phyloP scores from a whole-genome alignment of 306 rosid genomes.

The Sindora glabra region DNA sequence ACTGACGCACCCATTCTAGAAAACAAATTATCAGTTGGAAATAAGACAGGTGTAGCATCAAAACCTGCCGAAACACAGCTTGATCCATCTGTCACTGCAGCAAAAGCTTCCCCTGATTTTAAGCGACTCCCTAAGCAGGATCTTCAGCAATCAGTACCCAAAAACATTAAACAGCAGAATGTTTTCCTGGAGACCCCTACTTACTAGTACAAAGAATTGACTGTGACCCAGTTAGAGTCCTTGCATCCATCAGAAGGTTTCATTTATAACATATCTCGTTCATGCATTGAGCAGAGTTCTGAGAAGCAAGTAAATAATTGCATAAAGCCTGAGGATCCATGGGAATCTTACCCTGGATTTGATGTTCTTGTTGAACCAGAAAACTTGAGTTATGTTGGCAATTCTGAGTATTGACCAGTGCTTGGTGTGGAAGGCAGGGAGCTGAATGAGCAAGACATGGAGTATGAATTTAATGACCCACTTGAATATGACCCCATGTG shows the following conservation, averaged over 20 bases:
- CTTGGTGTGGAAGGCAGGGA: constrained; percentile 33
- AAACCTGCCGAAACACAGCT: constrained; percentile 14
- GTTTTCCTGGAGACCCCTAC: constrained; percentile 17
- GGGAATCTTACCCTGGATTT: constrained; percentile 87
- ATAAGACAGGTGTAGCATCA: constrained; percentile 23
- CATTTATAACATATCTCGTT: constrained; percentile 26
- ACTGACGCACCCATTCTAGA: constrained; percentile 26
- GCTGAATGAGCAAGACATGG: constrained; percentile 28
- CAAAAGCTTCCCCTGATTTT: constrained; percentile 19
- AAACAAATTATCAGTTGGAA: constrained; percentile 30
- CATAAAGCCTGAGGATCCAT: constrained; percentile 50
- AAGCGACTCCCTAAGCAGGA: constrained; percentile 28
- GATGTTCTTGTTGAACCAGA: constrained; percentile 71
- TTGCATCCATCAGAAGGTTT: constrained; percentile 23
- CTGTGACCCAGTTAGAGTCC: constrained; percentile 29
- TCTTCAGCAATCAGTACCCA: constrained; percentile 13
- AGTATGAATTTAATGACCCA: constrained; percentile 35
- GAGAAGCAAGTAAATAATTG: constrained; percentile 42
- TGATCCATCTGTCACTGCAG: constrained; percentile 23
- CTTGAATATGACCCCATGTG: constrained; percentile 33
- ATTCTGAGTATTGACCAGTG: constrained; percentile 36
- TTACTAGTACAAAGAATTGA: constrained; percentile 38
- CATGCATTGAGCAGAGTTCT: constrained; percentile 36
- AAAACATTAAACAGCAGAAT: constrained; percentile 26
- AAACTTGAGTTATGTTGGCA: constrained; percentile 34